These are phyloP conservation scores for Pezicula neosporulosa DNA, from an alignment of 2,329 filamentous ascomycete genomes.

Conservation along the genomic window DNA sequence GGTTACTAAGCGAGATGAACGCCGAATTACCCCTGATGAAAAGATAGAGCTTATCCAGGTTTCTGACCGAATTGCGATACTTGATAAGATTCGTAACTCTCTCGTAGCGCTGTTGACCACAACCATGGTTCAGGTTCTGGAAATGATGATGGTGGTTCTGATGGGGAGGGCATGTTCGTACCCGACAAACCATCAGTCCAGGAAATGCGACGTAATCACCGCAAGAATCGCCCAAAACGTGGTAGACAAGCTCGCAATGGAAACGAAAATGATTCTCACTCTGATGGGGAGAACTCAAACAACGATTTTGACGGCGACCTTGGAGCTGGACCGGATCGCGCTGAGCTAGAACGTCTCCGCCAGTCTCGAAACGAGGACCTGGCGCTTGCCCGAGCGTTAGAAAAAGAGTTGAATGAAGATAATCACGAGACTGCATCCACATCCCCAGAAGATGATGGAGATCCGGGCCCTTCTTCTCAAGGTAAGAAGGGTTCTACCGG, in stretches of 20 bases:
- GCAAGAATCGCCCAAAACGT: neutral
- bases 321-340: too few relatives aligned
- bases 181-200: conserved; percentile 3
- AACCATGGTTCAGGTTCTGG: too few relatives aligned
- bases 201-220: neutral
- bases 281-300: neutral
- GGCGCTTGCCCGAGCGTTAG: conserved; percentile 5
- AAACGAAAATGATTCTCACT: neutral
- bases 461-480: neutral
- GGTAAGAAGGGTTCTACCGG: conserved; percentile 6
- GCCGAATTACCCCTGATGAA: conserved; percentile 5
- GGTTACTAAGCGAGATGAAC: conserved; percentile 1
- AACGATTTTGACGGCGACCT: too few relatives aligned
- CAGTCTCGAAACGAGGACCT: too few relatives aligned
- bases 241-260: too few relatives aligned
- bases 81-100: neutral
- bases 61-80: conserved; percentile 2
- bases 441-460: neutral
- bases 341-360: too few relatives aligned
- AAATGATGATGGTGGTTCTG: neutral
- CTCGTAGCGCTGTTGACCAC: neutral
- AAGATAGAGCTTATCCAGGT: conserved; percentile 7
- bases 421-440: neutral
- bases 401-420: conserved; percentile 7
- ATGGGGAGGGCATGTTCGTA: conserved; percentile 14